Conservation (phyloP, 306 rosid genomes). For the Benincasa hispida region DNA sequence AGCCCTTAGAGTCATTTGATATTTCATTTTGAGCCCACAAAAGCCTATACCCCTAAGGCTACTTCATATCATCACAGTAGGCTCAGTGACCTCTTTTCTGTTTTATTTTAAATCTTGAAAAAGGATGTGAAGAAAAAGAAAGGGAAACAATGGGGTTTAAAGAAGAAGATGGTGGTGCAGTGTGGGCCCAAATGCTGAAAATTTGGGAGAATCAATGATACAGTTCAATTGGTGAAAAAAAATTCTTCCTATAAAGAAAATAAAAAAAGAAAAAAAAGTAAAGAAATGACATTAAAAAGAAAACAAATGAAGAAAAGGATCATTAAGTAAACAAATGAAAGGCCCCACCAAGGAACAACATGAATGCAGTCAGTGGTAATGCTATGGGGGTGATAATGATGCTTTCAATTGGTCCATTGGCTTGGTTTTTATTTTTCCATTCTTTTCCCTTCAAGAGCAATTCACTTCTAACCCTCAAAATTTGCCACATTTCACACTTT, state of each 20-base stretch:
- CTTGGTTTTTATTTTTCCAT: slow-evolving; percentile 14
- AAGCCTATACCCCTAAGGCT: neutral
- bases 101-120: neutral
- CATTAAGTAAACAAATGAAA: slow-evolving; percentile 10
- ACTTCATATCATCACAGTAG: neutral
- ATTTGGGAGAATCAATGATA: slow-evolving; percentile 31
- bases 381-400: slow-evolving; percentile 68
- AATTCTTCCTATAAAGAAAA: slow-evolving; percentile 2
- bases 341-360: slow-evolving; percentile 54
- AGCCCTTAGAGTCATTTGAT: neutral
- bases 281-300: neutral
- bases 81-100: neutral
- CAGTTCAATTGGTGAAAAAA: slow-evolving; percentile 38
- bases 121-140: neutral
- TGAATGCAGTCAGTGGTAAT: slow-evolving; percentile 44
- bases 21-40: slow-evolving; percentile 3
- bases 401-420: slow-evolving; percentile 18
- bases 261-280: neutral
- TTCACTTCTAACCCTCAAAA: neutral
- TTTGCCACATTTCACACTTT: neutral
- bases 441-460: slow-evolving; percentile 12
- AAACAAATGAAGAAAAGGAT: neutral
- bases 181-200: slow-evolving; percentile 33
- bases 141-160: neutral
- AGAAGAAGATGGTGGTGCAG: slow-evolving; percentile 11